These are phyloP conservation scores for Boletus sp. DNA, from an alignment of 1,284 basidiomycete species.

Conservation along the genomic window DNA sequence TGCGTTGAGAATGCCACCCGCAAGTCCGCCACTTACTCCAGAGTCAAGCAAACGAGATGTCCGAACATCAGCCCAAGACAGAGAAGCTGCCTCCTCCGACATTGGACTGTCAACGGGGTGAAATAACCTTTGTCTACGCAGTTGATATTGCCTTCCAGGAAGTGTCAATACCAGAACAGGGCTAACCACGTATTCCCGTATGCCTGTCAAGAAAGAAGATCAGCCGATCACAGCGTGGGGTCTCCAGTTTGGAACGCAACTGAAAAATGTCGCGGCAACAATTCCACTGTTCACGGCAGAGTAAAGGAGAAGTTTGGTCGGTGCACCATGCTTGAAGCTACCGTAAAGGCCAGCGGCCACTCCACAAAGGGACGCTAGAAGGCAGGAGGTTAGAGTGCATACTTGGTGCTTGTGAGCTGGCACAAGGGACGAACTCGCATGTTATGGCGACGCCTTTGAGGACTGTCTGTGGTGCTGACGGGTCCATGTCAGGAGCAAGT, in stretches of 20 bases:
- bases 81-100: constrained; percentile 2
- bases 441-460: constrained; percentile 56
- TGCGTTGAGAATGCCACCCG: constrained; percentile 53
- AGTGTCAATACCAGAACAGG: constrained; percentile 46
- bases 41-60: constrained; percentile 60
- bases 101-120: constrained; percentile 5
- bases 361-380: constrained; percentile 46
- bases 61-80: constrained; percentile 53
- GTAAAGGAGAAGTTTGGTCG: constrained; percentile 35
- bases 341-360: constrained; percentile 56
- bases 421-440: constrained; percentile 69
- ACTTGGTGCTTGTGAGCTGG: constrained; percentile 1
- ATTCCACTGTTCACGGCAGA: constrained; percentile 66
- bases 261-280: constrained; percentile 68
- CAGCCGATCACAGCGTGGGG: not conserved
- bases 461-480: constrained; percentile 48
- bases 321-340: constrained; percentile 43
- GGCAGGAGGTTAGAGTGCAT: constrained; percentile 13
- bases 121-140: constrained; percentile 37
- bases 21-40: constrained; percentile 58
- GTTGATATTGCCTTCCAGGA: constrained; percentile 33
- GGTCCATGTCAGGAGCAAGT: constrained; percentile 22
- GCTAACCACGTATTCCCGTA: constrained; percentile 64
- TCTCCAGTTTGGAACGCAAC: constrained; percentile 41
- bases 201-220: constrained; percentile 40